A percentile compares a stretch with the other conserved stretches of the same genome.
Evolutionary conservation across 371 early-diverging fungal genomes (phyloP).

Genomic region (Apophysomyces sp.): DNA sequence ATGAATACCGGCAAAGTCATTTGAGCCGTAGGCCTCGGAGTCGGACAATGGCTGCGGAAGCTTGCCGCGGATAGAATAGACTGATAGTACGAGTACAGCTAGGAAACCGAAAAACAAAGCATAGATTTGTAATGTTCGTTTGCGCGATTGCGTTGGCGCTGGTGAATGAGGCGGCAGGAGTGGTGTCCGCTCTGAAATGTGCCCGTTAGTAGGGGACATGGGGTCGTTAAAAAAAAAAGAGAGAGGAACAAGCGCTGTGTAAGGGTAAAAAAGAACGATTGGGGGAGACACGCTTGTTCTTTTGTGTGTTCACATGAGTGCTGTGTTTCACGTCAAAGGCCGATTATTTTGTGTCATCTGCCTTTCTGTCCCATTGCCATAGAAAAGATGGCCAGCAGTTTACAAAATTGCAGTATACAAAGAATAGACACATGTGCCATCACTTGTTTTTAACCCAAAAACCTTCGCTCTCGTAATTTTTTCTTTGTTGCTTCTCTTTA

Average conservation of each 20-base stretch:
- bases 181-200: conserved; percentile 10
- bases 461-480: background rate
- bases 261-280: background rate
- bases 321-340: background rate
- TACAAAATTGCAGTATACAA: background rate
- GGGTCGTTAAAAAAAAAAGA: background rate
- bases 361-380: background rate
- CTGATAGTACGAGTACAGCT: conserved; percentile 8
- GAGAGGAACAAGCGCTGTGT: background rate
- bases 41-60: conserved; percentile 51
- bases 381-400: background rate
- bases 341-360: background rate
- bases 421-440: background rate
- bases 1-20: conserved; percentile 24
- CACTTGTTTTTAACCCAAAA: background rate
- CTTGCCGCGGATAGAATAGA: conserved; percentile 22
- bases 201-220: background rate
- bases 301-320: background rate
- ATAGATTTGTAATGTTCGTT: conserved; percentile 11
- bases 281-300: background rate
- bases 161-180: conserved; percentile 5
- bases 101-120: conserved; percentile 20
- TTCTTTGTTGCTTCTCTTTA: background rate
- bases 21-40: conserved; percentile 24
- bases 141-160: background rate